Evolutionary conservation across 2,329 filamentous ascomycete genomes (phyloP), one percentile per base, ranked within the genome.

Genomic region (Daldinia sp.): DNA sequence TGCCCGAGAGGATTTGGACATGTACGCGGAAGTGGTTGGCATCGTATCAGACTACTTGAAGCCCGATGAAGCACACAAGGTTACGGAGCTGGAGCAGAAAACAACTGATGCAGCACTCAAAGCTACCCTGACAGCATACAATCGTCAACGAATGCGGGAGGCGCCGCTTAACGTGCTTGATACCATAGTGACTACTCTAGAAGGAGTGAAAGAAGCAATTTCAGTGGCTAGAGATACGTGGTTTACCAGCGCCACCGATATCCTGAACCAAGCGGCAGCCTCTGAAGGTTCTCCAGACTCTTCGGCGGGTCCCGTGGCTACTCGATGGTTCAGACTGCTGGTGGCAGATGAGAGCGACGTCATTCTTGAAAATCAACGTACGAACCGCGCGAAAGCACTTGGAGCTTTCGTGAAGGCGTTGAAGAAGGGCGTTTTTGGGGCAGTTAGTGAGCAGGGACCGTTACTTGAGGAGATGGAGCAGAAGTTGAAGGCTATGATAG

Each of bases 1-100:
- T 41, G 87, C 87, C 13, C 86, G 92, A 53, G 84, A 86, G 26
- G 91, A 94, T 74, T 76, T 93, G 15, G 88, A 94, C 72, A 83
- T 97, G 79, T 88, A 92, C 73, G 81, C 86, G 4, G 88, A 92
- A 28, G 89, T 92, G 4, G 83, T 87, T 3, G 84, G 84, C 5
- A 87, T 97, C 58, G 88, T 92, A 12, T 82, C 81, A 30, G 86
- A 88, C 0, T 81, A 90, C 51, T 79, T 97, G 37, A 88, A 92
- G 75, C 84, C 83, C 1, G 81, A 78, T 7, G 83, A 84, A 39
- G 78, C 79, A 60, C 77, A 79, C 33, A 80, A 81, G 65, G 20
- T 79, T 65, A 83, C 84, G 39, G 80, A 84, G 41, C 69, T 82
- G 0, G 77, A 79, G 7, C 80, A 79, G 9, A 80, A 80, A 67